Percentiles rank a stretch among this genome's conserved stretches.
These are phyloP conservation scores for Paxillus involutus DNA, from an alignment of 768 basidiomycete genomes.

Conservation along the genomic window DNA sequence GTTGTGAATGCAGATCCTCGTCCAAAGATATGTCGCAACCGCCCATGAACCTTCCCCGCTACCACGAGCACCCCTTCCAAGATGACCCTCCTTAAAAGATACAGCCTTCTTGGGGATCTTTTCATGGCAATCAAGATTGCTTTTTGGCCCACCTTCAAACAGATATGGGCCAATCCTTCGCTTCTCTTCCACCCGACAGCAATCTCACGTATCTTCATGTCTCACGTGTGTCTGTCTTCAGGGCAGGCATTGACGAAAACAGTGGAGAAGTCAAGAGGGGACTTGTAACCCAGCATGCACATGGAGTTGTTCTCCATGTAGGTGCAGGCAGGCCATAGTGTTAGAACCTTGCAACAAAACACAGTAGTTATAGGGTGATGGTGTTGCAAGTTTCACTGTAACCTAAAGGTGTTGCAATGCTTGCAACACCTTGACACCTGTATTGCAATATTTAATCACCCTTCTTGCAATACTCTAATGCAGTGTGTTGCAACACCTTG, in stretches of 20 bases:
- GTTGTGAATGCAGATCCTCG: not conserved
- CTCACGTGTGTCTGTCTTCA: slow-evolving; percentile 52
- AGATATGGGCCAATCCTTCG: slow-evolving; percentile 39
- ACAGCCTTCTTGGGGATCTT: slow-evolving; percentile 45
- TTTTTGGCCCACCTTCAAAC: slow-evolving; percentile 46
- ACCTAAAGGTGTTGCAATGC: no score
- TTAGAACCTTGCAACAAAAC: no score
- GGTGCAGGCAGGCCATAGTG: no score
- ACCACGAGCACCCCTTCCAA: not conserved
- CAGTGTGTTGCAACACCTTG: no score
- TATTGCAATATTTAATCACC: no score
- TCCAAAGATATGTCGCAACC: not conserved
- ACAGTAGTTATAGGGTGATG: no score
- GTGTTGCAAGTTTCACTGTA: no score
- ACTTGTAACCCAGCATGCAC: slow-evolving; percentile 54
- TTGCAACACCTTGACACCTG: no score
- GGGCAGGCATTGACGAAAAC: slow-evolving; percentile 44
- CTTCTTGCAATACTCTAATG: no score
- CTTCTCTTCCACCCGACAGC: slow-evolving; percentile 45
- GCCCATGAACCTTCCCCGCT: no score
- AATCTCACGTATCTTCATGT: slow-evolving; percentile 58
- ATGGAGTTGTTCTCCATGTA: slow-evolving; percentile 63
- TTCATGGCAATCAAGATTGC: slow-evolving; percentile 35
- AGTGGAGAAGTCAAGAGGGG: slow-evolving; percentile 39
- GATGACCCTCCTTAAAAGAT: slow-evolving; percentile 19